Evolutionary conservation across 2,329 filamentous ascomycete genomes (phyloP).

Genomic region (Cladosporium halotolerans): DNA sequence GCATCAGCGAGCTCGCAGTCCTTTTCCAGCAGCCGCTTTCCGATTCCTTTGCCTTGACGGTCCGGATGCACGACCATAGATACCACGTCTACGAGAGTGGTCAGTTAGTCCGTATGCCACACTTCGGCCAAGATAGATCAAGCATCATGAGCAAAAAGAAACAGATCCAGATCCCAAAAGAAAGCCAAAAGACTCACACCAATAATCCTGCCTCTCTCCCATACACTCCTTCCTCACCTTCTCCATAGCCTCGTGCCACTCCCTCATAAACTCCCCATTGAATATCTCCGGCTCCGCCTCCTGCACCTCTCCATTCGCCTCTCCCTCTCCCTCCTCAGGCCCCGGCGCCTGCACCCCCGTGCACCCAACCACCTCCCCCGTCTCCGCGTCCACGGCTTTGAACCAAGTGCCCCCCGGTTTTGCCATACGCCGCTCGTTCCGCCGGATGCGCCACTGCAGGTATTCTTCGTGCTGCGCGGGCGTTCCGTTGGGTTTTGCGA

Average conservation of each 20-base stretch:
- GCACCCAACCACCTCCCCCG: conserved; percentile 1
- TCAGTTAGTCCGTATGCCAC: background rate
- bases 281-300: background rate
- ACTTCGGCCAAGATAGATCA: no score
- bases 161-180: background rate
- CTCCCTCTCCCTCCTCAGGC: background rate
- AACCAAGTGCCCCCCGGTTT: background rate
- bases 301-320: background rate
- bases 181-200: conserved; percentile 7
- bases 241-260: background rate
- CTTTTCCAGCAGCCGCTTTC: background rate
- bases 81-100: conserved; percentile 1
- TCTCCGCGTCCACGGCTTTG: conserved; percentile 7
- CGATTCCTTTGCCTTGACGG: conserved; percentile 7
- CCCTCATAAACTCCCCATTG: background rate
- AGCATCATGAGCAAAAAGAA: no score
- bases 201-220: conserved; percentile 7
- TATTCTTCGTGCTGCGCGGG: background rate
- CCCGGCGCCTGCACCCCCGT: conserved; percentile 5
- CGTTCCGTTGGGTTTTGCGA: background rate
- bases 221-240: background rate
- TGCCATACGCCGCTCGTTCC: background rate
- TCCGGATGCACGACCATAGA: conserved; percentile 10
- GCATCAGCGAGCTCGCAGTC: conserved; percentile 3
- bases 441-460: conserved; percentile 5